phyloP scores from a whole-genome alignment of 2,329 filamentous ascomycete species.

The Emydomyces testavorans region DNA sequence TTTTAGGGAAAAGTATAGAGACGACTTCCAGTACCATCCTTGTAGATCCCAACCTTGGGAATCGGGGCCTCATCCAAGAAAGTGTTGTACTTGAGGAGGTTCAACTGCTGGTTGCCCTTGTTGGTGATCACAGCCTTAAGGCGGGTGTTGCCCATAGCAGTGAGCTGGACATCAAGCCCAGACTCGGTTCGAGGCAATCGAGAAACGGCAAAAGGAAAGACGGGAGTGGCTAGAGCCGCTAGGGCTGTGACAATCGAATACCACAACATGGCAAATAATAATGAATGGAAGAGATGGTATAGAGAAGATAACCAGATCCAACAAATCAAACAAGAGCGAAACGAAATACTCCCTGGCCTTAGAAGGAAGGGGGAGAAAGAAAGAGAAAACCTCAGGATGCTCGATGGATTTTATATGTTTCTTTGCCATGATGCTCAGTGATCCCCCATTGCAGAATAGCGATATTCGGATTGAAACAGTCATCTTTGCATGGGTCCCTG shows the following conservation, averaged over 20 bases:
- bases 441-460: too few species aligned
- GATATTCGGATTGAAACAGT: too few species aligned
- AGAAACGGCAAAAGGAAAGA: background rate
- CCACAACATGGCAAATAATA: constrained; percentile 6
- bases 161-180: constrained; percentile 26
- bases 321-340: background rate
- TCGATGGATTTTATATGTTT: background rate
- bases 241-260: constrained; percentile 5
- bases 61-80: constrained; percentile 27
- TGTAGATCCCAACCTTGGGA: constrained; percentile 28
- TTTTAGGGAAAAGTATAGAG: background rate
- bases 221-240: constrained; percentile 1
- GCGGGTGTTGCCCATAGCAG: constrained; percentile 23
- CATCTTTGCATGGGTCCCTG: background rate
- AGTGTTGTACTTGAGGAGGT: constrained; percentile 29
- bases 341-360: background rate
- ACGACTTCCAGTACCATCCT: constrained; percentile 21
- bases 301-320: constrained; percentile 2
- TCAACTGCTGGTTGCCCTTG: constrained; percentile 24
- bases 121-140: constrained; percentile 31
- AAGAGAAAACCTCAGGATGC: background rate
- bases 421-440: background rate
- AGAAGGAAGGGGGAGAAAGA: background rate
- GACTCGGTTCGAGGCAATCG: constrained; percentile 18
- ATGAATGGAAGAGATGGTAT: background rate